Evolutionary conservation across 2,329 filamentous ascomycete genomes (phyloP).

Genomic region (Emericellopsis atlantica): DNA sequence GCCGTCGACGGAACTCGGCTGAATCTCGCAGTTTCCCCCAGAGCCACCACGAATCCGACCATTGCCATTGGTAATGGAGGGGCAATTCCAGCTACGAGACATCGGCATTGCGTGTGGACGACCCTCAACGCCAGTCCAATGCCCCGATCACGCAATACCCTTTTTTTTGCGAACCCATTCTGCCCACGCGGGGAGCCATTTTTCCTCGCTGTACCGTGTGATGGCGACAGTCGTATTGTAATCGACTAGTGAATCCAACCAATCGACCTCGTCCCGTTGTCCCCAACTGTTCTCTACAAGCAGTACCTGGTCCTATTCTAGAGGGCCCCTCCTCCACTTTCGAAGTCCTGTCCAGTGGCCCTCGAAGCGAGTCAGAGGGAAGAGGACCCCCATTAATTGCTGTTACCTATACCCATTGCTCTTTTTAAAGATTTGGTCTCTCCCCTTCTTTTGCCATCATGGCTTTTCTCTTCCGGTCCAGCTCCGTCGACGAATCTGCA

Average conservation of each 20-base stretch:
- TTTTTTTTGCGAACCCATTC: too few relatives aligned
- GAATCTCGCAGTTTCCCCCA: background rate
- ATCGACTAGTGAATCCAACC: background rate
- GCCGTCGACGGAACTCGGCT: constrained; percentile 1
- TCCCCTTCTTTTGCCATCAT: constrained; percentile 11
- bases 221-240: background rate
- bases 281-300: background rate
- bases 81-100: background rate
- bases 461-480: constrained; percentile 20
- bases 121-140: background rate
- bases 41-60: background rate
- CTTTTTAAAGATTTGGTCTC: constrained; percentile 3
- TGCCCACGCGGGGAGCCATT: background rate
- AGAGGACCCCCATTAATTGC: background rate
- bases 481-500: constrained; percentile 6
- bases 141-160: constrained; percentile 1
- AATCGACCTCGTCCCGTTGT: background rate
- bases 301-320: background rate
- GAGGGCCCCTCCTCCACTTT: background rate
- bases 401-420: constrained; percentile 2
- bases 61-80: background rate
- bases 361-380: background rate
- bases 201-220: background rate
- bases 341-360: background rate
- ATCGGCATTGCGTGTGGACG: background rate